Percentiles rank a stretch among this genome's conserved stretches.
phyloP scores from a whole-genome alignment of 2,329 filamentous ascomycete genomes.

The Aureobasidium sp. region DNA sequence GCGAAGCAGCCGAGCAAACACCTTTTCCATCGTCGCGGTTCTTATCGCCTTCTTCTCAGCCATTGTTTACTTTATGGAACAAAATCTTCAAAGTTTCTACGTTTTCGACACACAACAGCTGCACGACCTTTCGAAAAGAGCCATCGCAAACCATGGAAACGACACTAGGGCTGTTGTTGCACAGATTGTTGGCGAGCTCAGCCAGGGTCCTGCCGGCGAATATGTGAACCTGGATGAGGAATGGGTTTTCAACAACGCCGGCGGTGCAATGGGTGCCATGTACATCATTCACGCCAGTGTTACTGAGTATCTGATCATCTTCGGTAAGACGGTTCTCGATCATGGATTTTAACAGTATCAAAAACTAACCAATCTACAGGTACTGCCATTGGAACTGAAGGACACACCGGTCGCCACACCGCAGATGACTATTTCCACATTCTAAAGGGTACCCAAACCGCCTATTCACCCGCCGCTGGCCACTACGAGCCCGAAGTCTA shows the following conservation, averaged over 20 bases:
- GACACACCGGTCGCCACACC: constrained; percentile 80
- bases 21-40: constrained; percentile 38
- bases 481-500: constrained; percentile 62
- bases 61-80: constrained; percentile 49
- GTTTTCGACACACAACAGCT: constrained; percentile 64
- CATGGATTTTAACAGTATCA: neutral
- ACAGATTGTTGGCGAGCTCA: constrained; percentile 62
- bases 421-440: constrained; percentile 95
- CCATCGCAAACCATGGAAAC: constrained; percentile 62
- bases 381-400: constrained; percentile 75
- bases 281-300: constrained; percentile 78
- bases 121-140: constrained; percentile 58
- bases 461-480: constrained; percentile 55
- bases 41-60: constrained; percentile 48
- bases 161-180: constrained; percentile 61
- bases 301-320: constrained; percentile 86
- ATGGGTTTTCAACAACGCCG: constrained; percentile 89
- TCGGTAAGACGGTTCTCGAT: constrained; percentile 35
- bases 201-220: constrained; percentile 32
- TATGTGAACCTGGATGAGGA: constrained; percentile 65
- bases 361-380: constrained; percentile 25
- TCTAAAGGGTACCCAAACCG: constrained; percentile 66
- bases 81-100: constrained; percentile 52
- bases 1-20: neutral
- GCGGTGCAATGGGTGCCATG: constrained; percentile 87